These are phyloP conservation scores for Thraustochytrium sp. DNA, from an alignment of 352 stramenopile genomes.

Conservation along the genomic window DNA sequence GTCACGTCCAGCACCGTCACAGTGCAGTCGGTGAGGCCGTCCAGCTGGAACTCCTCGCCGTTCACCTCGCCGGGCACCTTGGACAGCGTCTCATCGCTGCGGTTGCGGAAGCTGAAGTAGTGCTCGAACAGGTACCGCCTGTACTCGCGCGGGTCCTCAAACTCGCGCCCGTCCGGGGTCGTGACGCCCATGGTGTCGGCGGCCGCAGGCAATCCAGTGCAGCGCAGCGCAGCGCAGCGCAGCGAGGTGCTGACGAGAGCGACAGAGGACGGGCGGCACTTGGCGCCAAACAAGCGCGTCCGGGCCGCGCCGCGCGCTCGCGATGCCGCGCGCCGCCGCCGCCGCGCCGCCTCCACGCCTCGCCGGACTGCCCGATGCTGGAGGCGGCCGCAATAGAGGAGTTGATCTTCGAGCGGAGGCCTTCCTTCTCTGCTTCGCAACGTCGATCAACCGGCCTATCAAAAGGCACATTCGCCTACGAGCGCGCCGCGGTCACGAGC, in stretches of 20 bases:
- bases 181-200: neutral
- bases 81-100: slow-evolving; percentile 65
- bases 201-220: neutral
- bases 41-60: slow-evolving; percentile 78
- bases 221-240: neutral
- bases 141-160: slow-evolving; percentile 70
- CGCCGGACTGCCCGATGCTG: too few relatives aligned
- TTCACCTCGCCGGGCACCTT: slow-evolving; percentile 71
- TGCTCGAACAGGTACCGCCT: slow-evolving; percentile 80
- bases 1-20: slow-evolving; percentile 73
- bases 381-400: too few relatives aligned
- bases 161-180: slow-evolving; percentile 70
- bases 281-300: too few relatives aligned
- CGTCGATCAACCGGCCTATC: too few relatives aligned
- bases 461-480: too few relatives aligned
- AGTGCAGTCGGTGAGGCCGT: slow-evolving; percentile 68
- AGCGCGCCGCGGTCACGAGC: too few relatives aligned
- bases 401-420: too few relatives aligned
- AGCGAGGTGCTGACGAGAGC: neutral
- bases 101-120: slow-evolving; percentile 81
- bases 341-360: neutral
- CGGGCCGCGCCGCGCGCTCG: too few relatives aligned
- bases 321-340: too few relatives aligned
- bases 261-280: neutral
- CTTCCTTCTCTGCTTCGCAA: too few relatives aligned